Evolutionary conservation across 306 rosid species (phyloP), one percentile per base, ranked within the genome.

Genomic region (Quercus bicolor): DNA sequence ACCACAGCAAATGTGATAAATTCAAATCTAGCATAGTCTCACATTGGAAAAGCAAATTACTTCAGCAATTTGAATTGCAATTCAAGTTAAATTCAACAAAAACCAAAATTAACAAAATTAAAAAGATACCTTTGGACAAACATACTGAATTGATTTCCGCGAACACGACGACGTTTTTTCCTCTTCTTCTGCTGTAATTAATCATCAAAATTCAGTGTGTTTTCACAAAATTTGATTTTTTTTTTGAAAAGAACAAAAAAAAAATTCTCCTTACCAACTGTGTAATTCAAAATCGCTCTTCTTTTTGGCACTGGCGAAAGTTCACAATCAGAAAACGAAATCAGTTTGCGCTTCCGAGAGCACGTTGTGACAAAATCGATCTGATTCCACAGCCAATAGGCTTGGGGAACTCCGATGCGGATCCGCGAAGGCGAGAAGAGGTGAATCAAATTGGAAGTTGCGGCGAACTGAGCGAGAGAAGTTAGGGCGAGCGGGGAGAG

Each of bases 271-370:
- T 60, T 62, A 85, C 91, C 87, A 12, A 56, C 29, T 66, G 51
- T 31, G 62, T 53, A 80, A 29, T 51, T 9, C 23, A 28, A 74
- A 54, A 19, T 19, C 51, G 73, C 64, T 69, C 75, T 70, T 45
- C 82, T 75, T 75, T 83, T 83, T 0, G 76, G 75, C 4, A 48
- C 48, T 0, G 76, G 80, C 51, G 45, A 54, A 18, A 78, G 70
- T 66, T 55, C 77, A 18, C 5, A 18, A 10, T 80, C 76, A 16
- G 43, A 76, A 10, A 9, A 23, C 14, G 53, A 5, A 11, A 5
- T 18, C 12, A 51, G 82, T 15, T 86, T 89, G 12, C 93, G 87
- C 73, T 89, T 91, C 75, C 85, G 70, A 20, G 13, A 72, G 6
- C 60, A 59, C 14, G 51, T 24, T 23, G 74, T 76, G 23, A 43